phyloP scores from a whole-genome alignment of 2,329 filamentous ascomycete genomes.

The Colletotrichum tropicicola region DNA sequence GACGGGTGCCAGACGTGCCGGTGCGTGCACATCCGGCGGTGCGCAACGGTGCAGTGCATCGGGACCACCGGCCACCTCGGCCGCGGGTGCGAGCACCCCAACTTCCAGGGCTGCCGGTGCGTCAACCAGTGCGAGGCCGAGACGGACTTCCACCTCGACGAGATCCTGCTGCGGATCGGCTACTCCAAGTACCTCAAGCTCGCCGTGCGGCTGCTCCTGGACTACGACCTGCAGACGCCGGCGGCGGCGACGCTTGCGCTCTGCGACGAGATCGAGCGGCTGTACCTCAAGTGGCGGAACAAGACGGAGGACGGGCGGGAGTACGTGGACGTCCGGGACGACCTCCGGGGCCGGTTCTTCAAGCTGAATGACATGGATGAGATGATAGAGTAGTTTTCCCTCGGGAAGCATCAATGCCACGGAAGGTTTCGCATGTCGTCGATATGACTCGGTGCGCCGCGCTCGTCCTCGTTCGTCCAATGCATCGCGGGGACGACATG shows the following conservation, averaged over 20 bases:
- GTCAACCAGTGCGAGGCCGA: conserved; percentile 4
- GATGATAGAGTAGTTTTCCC: no score
- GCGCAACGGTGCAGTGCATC: conserved; percentile 10
- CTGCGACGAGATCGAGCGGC: conserved; percentile 33
- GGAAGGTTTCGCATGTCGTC: no score
- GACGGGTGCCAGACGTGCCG: conserved; percentile 38
- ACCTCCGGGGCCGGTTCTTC: conserved; percentile 10
- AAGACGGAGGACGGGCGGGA: conserved; percentile 39
- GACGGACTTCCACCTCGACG: conserved; percentile 41
- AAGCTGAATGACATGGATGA: conserved; percentile 14
- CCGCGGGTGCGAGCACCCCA: conserved; percentile 31
- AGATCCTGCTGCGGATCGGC: conserved; percentile 34
- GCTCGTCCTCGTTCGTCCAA: conserved; percentile 6
- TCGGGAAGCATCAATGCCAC: no score
- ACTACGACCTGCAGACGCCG: conserved; percentile 32
- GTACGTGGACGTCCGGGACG: conserved; percentile 42
- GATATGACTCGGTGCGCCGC: not conserved
- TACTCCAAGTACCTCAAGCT: conserved; percentile 39
- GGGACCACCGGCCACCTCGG: conserved; percentile 1
- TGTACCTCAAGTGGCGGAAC: conserved; percentile 40
- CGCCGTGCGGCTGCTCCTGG: conserved; percentile 37
- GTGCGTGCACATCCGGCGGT: conserved; percentile 37
- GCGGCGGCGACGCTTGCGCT: not conserved
- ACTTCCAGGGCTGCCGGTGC: conserved; percentile 28
- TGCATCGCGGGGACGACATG: not conserved